Base-by-base conservation (phyloP, 495 filamentous ascomycete species). In the Elaphomyces granulatus region DNA sequence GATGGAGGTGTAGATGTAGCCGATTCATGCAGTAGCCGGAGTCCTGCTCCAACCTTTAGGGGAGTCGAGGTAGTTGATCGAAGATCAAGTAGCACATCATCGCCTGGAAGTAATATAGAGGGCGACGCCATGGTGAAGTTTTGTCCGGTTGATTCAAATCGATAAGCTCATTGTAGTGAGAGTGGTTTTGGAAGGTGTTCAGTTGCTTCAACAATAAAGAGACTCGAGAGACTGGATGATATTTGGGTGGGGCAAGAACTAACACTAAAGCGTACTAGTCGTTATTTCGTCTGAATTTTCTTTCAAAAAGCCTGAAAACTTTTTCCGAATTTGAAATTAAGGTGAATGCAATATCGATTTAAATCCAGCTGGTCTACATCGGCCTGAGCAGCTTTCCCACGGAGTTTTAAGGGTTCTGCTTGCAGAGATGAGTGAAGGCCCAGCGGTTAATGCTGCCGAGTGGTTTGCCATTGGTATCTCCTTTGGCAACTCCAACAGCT, bases 401-500 rank as follows among this genome's bases (percentile, higher is more conserved):
- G 23, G 23, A 28, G 12, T 28, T 28, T 28, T 28, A 6, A 6
- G 23, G 23, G 23, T 28, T 12, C 12, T 18, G 9, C 8, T 1
- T 2, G 2, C 19, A 8, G 52, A 61, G 43, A 80, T 80, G 75
- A 74, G 67, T 59, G 65, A 66, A 50, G 61, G 65, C 44, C 32
- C 55, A 45, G 49, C 56, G 41, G 66, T 63, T 61, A 14, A 36
- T 30, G 72, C 76, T 19, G 67, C 58, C 40, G 72, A 83, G 61
- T 67, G 77, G 46, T 73, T 77, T 45, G 81, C 81, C 50, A 98
- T 98, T 63, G 90, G 90, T 60, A 85, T 98, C 58, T 83, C 87
- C 37, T 96, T 96, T 69, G 92, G 90, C 60, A 98, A 98, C 64
- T 84, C 83, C 36, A 90, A 86, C 72, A 94, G 88, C 65, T 94